phyloP scores from a whole-genome alignment of 306 rosid genomes.

The Elaeagnus macrophylla region DNA sequence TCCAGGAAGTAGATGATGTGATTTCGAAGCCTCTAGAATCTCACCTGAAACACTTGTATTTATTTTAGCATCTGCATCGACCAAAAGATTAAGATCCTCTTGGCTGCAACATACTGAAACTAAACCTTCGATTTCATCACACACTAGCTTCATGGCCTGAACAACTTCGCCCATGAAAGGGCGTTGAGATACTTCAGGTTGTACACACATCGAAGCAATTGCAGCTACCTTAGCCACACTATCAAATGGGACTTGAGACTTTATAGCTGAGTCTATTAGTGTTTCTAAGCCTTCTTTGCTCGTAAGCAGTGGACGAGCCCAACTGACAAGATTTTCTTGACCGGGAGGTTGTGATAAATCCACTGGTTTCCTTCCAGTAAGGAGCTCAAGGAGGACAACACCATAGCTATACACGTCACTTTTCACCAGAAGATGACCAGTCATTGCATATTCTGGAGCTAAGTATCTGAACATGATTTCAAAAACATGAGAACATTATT shows the following conservation, averaged over 20 bases:
- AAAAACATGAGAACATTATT: neutral
- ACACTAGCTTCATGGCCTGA: conserved; percentile 90
- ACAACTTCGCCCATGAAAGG: conserved; percentile 99
- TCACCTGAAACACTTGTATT: conserved; percentile 16
- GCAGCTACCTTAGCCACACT: conserved; percentile 79
- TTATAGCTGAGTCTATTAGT: conserved; percentile 60
- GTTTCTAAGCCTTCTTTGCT: conserved; percentile 58
- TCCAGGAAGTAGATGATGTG: conserved; percentile 16
- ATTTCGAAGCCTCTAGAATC: conserved; percentile 10
- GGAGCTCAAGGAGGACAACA: conserved; percentile 89
- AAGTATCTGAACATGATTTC: conserved; percentile 55
- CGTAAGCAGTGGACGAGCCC: conserved; percentile 90
- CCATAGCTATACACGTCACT: conserved; percentile 99
- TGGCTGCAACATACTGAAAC: conserved; percentile 39
- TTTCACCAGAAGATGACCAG: conserved; percentile 92
- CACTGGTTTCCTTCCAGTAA: conserved; percentile 93
- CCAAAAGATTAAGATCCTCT: conserved; percentile 30
- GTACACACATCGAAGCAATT: conserved; percentile 95
- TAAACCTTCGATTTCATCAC: conserved; percentile 58
- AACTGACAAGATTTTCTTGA: conserved; percentile 83
- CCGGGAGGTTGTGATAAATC: conserved; percentile 86
- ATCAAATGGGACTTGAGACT: conserved; percentile 39
- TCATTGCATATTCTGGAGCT: conserved; percentile 99
- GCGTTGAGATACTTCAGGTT: conserved; percentile 86
- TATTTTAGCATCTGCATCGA: conserved; percentile 20